Evolutionary conservation across 768 basidiomycete species (phyloP), one percentile per base, ranked within the genome.

Genomic region (Lentinula sp.): DNA sequence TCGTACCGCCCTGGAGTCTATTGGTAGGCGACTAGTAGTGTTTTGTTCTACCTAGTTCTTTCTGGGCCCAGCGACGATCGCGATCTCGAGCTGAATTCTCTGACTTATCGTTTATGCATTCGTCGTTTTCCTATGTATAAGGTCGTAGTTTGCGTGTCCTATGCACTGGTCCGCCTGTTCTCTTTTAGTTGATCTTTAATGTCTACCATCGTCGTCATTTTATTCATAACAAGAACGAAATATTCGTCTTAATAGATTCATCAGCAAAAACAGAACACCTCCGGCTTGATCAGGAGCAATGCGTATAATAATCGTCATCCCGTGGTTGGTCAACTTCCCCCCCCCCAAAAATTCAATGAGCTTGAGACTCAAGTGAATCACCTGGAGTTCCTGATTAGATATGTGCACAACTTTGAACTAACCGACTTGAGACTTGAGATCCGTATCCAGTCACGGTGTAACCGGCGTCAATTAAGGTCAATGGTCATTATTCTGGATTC

Each of bases 11-110:
- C 72, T 74, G 80, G 72, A 70, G 67, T 67, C 63, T 50, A 58
- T 63, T 32, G 6, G 12, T 51, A 39, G 36, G 28, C 28, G 3
- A 55, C 37, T 18, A 0, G 4, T 41, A 18, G 20, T 39, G 20
- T 39, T 28, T 37, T 43, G 20, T 23, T 28, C 23, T 43, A 8
- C 23, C 32, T 33, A 7, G 4, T 41, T 41, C 12, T 55, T 67
- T 67, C 78, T 76, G 80, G 80, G 77, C 85, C 82, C 81, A 74
- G 85, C 73, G 83, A 85, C 81, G 85, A 77, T 80, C 84, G 79
- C 83, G 80, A 80, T 79, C 85, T 77, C 81, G 80, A 78, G 71
- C 73, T 81, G 77, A 70, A 49, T 46, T 57, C 57, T 60, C 48
- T 39, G 61, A n/a, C 42, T 64, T 63, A 28, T 35, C 39, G 56